Percentiles rank a stretch among this genome's conserved stretches.
phyloP scores from a whole-genome alignment of 345 rosid species.

The Brassica rapa region DNA sequence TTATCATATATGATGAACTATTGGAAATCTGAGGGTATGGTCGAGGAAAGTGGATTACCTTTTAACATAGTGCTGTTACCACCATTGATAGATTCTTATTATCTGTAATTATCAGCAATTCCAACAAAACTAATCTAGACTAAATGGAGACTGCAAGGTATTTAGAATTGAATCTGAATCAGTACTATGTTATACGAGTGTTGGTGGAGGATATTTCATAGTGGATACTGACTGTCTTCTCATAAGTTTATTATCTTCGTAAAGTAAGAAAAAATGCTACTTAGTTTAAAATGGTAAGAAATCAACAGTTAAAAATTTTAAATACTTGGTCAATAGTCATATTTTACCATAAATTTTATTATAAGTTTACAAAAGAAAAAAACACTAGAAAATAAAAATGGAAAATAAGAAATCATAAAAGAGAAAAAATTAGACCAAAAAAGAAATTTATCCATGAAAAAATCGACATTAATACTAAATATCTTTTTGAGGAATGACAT shows the following conservation, averaged over 20 bases:
- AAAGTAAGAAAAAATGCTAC: not conserved
- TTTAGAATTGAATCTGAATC: conserved; percentile 5
- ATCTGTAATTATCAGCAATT: not conserved
- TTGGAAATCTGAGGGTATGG: conserved; percentile 24
- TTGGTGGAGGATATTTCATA: not conserved
- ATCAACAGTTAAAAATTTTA: not conserved
- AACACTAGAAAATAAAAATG: not conserved
- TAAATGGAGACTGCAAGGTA: not conserved
- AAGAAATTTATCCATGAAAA: too few species aligned
- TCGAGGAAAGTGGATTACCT: conserved; percentile 37
- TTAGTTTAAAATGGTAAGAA: not conserved
- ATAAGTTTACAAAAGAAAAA: not conserved
- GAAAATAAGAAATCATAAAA: not conserved
- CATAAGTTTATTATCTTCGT: not conserved
- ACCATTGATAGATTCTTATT: conserved; percentile 21
- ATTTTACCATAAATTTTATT: not conserved
- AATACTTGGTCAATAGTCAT: not conserved
- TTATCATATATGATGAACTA: conserved; percentile 23
- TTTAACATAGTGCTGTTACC: conserved; percentile 29
- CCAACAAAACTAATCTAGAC: not conserved
- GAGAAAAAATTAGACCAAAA: too few species aligned
- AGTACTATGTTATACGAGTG: not conserved
- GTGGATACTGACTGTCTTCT: not conserved
- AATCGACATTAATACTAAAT: too few species aligned
- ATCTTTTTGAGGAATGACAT: too few species aligned